phyloP scores from a whole-genome alignment of 305 asterid genomes.

The Vinca major region DNA sequence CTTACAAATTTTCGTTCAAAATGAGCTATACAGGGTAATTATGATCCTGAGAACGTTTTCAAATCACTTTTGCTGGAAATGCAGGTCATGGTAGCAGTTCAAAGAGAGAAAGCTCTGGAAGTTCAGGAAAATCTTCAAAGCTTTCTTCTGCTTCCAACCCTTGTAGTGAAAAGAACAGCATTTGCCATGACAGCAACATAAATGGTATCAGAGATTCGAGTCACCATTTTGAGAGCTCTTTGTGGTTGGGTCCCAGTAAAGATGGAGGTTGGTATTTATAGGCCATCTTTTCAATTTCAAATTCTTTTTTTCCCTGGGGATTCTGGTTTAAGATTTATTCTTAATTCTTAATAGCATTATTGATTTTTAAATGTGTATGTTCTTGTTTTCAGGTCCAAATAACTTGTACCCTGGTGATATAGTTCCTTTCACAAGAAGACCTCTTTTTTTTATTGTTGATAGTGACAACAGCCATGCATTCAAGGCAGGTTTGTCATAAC shows the following conservation, averaged over 20 bases:
- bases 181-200: constrained; percentile 37
- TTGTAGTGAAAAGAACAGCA: constrained; percentile 40
- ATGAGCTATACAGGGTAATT: constrained; percentile 4
- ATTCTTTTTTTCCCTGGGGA: constrained; percentile 1
- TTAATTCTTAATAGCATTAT: background rate
- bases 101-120: constrained; percentile 40
- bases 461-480: constrained; percentile 94
- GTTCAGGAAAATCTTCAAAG: constrained; percentile 38
- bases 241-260: constrained; percentile 73
- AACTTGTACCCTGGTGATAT: constrained; percentile 83
- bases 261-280: constrained; percentile 48
- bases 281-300: background rate
- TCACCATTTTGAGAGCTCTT: constrained; percentile 47
- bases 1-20: background rate
- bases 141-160: constrained; percentile 29
- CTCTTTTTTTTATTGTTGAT: constrained; percentile 78
- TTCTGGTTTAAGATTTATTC: background rate
- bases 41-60: constrained; percentile 21
- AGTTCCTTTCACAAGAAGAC: constrained; percentile 90
- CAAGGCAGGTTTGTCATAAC: constrained; percentile 99
- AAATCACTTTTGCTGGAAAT: constrained; percentile 36
- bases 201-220: constrained; percentile 34
- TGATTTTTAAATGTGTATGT: constrained; percentile 7
- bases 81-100: constrained; percentile 37
- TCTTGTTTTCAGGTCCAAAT: constrained; percentile 57